These are phyloP conservation scores for Calophaca sinica DNA, from an alignment of 306 rosid genomes.

Conservation along the genomic window DNA sequence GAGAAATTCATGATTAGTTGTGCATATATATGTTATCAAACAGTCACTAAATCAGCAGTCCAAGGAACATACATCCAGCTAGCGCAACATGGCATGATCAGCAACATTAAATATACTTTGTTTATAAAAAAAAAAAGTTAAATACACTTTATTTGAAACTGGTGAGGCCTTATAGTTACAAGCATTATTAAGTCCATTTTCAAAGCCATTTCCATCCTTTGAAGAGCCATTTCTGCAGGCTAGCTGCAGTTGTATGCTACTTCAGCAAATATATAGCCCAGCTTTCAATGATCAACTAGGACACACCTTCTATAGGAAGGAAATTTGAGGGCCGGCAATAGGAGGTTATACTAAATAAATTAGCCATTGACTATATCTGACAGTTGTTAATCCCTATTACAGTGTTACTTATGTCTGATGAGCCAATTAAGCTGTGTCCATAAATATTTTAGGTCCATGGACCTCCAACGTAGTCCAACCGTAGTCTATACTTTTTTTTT, in stretches of 20 bases:
- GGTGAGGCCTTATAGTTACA: neutral
- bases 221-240: conserved; percentile 41
- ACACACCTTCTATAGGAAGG: too few relatives aligned
- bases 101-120: neutral
- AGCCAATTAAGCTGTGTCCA: neutral
- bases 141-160: neutral
- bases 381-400: neutral
- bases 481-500: neutral
- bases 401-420: neutral
- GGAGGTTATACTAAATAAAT: neutral
- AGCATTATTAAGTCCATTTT: neutral
- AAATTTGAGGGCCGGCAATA: conserved; percentile 7
- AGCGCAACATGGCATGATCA: too few relatives aligned
- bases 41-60: too few relatives aligned
- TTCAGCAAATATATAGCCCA: neutral
- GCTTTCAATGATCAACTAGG: neutral
- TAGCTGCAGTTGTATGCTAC: neutral
- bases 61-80: neutral
- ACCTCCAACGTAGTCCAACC: conserved; percentile 32
- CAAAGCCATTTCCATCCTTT: conserved; percentile 1
- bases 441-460: neutral
- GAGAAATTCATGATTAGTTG: too few relatives aligned
- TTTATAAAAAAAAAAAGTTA: too few relatives aligned
- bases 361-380: neutral
- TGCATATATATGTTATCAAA: too few relatives aligned